phyloP scores from a whole-genome alignment of 2,329 filamentous ascomycete genomes.

The Cladorrhinum sp. region DNA sequence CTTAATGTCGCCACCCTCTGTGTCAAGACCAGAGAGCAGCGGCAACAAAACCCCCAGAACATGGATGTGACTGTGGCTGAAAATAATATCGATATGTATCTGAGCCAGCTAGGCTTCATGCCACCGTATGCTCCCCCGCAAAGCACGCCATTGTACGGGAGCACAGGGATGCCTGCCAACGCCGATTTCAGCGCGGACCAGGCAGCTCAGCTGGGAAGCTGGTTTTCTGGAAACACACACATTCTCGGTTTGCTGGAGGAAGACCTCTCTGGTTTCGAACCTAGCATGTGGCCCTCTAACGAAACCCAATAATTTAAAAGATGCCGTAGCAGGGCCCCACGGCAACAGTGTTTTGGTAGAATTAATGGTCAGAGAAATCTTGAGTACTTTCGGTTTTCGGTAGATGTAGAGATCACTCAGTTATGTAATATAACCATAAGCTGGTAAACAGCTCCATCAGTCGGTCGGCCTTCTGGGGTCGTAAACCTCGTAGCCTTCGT shows the following conservation, averaged over 20 bases:
- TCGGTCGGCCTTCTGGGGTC: conserved; percentile 59
- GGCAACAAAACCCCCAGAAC: conserved; percentile 42
- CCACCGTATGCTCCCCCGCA: conserved; percentile 37
- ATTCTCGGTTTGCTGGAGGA: conserved; percentile 65
- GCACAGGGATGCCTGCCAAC: conserved; percentile 1
- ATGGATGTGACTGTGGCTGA: conserved; percentile 49
- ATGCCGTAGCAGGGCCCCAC: too few species aligned
- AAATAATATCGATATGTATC: conserved; percentile 62
- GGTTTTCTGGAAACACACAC: conserved; percentile 64
- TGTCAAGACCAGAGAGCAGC: conserved; percentile 54
- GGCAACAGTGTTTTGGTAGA: too few species aligned
- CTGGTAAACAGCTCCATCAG: conserved; percentile 37
- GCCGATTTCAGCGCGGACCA: conserved; percentile 25
- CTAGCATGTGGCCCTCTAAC: conserved; percentile 19
- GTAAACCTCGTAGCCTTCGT: conserved; percentile 69
- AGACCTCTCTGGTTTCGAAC: conserved; percentile 47
- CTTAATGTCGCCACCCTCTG: conserved; percentile 60
- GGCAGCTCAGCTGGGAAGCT: conserved; percentile 55
- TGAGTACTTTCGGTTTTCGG: too few species aligned
- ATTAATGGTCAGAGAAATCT: too few species aligned
- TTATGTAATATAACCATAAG: neutral
- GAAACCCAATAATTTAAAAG: neutral
- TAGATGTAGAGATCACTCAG: neutral
- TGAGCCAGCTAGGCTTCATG: conserved; percentile 61
- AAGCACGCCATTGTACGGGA: conserved; percentile 5